Percentiles rank a stretch among this genome's conserved stretches.
Evolutionary conservation across 2,329 filamentous ascomycete genomes (phyloP).

Genomic region (Beauveria australis): DNA sequence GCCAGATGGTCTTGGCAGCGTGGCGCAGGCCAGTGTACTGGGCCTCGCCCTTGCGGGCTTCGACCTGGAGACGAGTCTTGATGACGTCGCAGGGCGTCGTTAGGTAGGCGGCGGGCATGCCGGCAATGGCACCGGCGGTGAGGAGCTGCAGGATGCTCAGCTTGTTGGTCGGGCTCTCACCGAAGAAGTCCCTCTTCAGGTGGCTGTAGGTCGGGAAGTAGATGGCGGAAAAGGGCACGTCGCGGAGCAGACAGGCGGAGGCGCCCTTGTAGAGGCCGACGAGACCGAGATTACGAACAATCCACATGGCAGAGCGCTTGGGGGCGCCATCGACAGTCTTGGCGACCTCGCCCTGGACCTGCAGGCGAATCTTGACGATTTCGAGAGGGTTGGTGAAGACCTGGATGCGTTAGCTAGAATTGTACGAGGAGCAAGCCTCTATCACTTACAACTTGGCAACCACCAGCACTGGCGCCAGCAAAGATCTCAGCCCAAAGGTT

Average conservation of each 20-base stretch:
- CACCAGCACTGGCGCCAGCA: constrained; percentile 83
- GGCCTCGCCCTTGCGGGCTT: constrained; percentile 90
- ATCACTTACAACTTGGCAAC: constrained; percentile 82
- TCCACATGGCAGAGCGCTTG: constrained; percentile 94
- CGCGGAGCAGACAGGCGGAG: constrained; percentile 84
- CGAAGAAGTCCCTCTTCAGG: constrained; percentile 87
- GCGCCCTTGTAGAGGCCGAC: constrained; percentile 95
- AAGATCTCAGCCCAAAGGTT: constrained; percentile 64
- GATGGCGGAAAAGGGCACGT: constrained; percentile 96
- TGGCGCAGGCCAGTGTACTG: constrained; percentile 82
- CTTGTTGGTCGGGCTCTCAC: constrained; percentile 79
- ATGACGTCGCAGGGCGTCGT: constrained; percentile 98
- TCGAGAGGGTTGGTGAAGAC: constrained; percentile 97
- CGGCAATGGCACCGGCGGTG: constrained; percentile 87
- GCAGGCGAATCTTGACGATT: constrained; percentile 97
- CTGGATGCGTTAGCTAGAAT: constrained; percentile 32
- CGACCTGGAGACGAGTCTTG: constrained; percentile 96
- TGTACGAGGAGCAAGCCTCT: not conserved
- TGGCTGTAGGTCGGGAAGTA: constrained; percentile 98
- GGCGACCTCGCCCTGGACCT: constrained; percentile 91
- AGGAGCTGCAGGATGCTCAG: constrained; percentile 85
- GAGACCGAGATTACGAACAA: constrained; percentile 88
- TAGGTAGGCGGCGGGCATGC: constrained; percentile 87
- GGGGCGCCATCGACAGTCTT: constrained; percentile 77
- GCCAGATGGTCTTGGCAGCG: constrained; percentile 72